Evolutionary conservation across 169 alveolate species (phyloP).

Genomic region (Eimeria praecox): DNA sequence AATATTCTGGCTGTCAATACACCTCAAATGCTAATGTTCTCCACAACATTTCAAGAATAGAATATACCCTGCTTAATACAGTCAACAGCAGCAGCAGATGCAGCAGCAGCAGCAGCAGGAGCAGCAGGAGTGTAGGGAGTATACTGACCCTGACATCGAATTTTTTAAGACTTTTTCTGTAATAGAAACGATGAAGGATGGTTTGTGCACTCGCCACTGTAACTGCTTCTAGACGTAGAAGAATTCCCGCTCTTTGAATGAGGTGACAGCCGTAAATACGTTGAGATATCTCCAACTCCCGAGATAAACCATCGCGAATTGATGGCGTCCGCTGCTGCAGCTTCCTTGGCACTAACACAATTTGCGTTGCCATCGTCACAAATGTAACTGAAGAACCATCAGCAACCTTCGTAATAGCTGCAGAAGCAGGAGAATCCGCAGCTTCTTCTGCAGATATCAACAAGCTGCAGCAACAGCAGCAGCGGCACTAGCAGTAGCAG

Average conservation of each 20-base stretch:
- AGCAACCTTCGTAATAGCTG: background rate
- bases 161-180: constrained; percentile 89
- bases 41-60: background rate
- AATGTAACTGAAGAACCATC: background rate
- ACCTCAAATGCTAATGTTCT: background rate
- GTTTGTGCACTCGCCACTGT: constrained; percentile 93
- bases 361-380: constrained; percentile 71
- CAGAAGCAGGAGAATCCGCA: background rate
- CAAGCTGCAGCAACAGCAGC: constrained; percentile 1
- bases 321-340: constrained; percentile 84
- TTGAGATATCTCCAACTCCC: constrained; percentile 82
- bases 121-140: background rate
- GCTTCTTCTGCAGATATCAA: background rate
- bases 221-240: constrained; percentile 91
- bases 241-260: constrained; percentile 92
- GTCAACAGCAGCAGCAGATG: background rate
- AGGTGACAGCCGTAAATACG: constrained; percentile 89
- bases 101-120: constrained; percentile 11
- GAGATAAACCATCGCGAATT: constrained; percentile 84
- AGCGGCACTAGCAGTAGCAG: constrained; percentile 16
- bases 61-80: background rate
- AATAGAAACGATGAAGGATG: constrained; percentile 93
- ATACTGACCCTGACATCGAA: constrained; percentile 90
- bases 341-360: constrained; percentile 73
- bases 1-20: background rate